phyloP scores from a whole-genome alignment of 768 basidiomycete genomes.

The Xanthoconium purpureum region DNA sequence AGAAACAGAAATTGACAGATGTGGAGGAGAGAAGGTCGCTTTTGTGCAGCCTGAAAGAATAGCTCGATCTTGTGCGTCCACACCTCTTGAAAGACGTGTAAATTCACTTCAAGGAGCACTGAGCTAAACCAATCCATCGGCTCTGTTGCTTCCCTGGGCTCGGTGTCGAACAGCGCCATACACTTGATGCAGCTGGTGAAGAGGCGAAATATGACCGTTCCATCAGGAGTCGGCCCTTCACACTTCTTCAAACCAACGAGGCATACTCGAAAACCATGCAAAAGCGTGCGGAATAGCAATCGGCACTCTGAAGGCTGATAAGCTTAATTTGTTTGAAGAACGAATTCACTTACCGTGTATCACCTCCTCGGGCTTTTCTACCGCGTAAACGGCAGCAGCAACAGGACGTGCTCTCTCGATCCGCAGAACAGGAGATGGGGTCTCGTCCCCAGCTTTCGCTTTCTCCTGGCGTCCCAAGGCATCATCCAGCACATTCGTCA shows the following conservation, averaged over 20 bases:
- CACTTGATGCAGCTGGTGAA: constrained; percentile 84
- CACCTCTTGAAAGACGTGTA: constrained; percentile 93
- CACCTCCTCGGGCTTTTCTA: constrained; percentile 80
- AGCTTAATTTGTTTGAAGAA: constrained; percentile 1
- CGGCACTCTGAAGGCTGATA: constrained; percentile 62
- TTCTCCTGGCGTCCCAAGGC: constrained; percentile 48
- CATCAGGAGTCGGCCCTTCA: constrained; percentile 77
- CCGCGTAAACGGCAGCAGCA: constrained; percentile 68
- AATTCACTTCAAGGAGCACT: constrained; percentile 76
- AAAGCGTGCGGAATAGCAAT: constrained; percentile 79
- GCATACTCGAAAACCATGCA: constrained; percentile 84
- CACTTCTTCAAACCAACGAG: constrained; percentile 75
- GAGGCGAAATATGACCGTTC: constrained; percentile 80
- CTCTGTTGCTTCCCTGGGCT: constrained; percentile 68
- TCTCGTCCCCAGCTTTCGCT: constrained; percentile 38
- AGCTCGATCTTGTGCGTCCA: constrained; percentile 92
- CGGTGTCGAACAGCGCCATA: constrained; percentile 78
- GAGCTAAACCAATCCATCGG: constrained; percentile 78
- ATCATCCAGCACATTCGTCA: constrained; percentile 57
- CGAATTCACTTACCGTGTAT: constrained; percentile 57
- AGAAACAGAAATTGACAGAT: constrained; percentile 81
- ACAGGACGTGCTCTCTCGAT: constrained; percentile 89
- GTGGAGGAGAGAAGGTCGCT: constrained; percentile 75
- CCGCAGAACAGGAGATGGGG: constrained; percentile 51
- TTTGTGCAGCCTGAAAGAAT: constrained; percentile 78